Conservation (phyloP, 1,284 basidiomycete species). For the Ganoderma sinense region DNA sequence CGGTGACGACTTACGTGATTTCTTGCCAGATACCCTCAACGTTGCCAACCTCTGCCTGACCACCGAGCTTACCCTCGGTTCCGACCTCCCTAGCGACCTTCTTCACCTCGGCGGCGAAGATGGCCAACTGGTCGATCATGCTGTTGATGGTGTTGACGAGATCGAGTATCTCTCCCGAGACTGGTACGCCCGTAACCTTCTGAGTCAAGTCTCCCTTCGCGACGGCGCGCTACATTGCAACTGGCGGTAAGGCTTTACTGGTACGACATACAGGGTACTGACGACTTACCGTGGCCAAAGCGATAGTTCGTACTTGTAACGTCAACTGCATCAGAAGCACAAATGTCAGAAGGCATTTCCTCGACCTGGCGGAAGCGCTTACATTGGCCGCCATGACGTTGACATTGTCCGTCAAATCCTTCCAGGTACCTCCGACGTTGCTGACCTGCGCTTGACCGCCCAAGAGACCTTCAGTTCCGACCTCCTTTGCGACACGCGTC, state of each 20-base stretch:
- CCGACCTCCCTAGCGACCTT: constrained; percentile 96
- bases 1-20: constrained; percentile 81
- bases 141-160: constrained; percentile 95
- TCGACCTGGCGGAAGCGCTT: constrained; percentile 34
- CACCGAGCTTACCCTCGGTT: constrained; percentile 96
- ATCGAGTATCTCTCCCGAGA: constrained; percentile 95
- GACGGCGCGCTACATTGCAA: constrained; percentile 77
- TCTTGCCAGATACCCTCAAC: constrained; percentile 99
- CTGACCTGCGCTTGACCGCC: constrained; percentile 89
- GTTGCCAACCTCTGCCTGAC: constrained; percentile 96
- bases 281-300: constrained; percentile 78
- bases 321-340: constrained; percentile 68
- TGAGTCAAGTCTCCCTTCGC: constrained; percentile 93
- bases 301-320: constrained; percentile 94
- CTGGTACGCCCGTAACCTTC: constrained; percentile 92
- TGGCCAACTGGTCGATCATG: constrained; percentile 96
- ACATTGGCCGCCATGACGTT: constrained; percentile 90
- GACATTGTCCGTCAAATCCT: constrained; percentile 95
- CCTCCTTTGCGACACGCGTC: constrained; percentile 87
- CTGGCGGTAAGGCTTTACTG: no score
- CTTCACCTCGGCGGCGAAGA: constrained; percentile 95
- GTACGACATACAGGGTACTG: not conserved
- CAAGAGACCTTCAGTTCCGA: constrained; percentile 90
- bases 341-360: not conserved
- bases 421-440: constrained; percentile 98